Conservation (phyloP, 768 basidiomycete genomes). For the Daedaleopsis sinensis region DNA sequence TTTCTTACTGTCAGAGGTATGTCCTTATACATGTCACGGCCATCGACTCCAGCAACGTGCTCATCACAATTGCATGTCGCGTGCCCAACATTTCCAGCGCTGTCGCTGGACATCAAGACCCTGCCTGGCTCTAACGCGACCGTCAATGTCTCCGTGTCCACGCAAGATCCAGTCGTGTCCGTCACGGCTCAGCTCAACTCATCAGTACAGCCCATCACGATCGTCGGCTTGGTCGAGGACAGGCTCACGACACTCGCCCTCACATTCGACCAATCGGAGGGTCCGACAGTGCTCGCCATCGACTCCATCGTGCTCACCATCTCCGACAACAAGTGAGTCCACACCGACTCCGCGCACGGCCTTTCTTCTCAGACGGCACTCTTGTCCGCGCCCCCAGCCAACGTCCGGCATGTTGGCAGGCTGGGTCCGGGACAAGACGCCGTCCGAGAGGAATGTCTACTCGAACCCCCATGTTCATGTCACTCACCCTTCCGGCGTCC, state of each 20-base stretch:
- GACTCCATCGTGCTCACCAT: conserved; percentile 22
- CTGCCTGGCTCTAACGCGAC: conserved; percentile 17
- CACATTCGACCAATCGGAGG: conserved; percentile 15
- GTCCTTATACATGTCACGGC: background rate
- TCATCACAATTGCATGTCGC: background rate
- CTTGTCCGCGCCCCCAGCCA: too few species aligned
- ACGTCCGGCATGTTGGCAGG: too few species aligned
- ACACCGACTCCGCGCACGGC: too few species aligned
- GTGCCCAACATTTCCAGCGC: too few species aligned
- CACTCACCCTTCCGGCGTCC: background rate
- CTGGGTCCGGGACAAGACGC: too few species aligned
- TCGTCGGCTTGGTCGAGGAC: conserved; percentile 22
- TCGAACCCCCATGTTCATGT: background rate
- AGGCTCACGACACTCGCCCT: conserved; percentile 22
- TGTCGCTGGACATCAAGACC: conserved; percentile 19
- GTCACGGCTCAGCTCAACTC: conserved; percentile 22
- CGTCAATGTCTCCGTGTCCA: conserved; percentile 22
- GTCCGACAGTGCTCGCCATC: conserved; percentile 18
- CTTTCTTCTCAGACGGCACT: too few species aligned
- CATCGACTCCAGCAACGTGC: background rate
- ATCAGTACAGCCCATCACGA: conserved; percentile 18
- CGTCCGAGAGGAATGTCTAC: background rate
- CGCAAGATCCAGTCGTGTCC: conserved; percentile 16
- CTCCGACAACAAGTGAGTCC: conserved; percentile 21
- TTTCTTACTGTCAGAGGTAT: conserved; percentile 23